A percentile compares a stretch with the other conserved stretches of the same genome.
Evolutionary conservation across 768 basidiomycete species (phyloP).

Genomic region (Serendipita vermifera): DNA sequence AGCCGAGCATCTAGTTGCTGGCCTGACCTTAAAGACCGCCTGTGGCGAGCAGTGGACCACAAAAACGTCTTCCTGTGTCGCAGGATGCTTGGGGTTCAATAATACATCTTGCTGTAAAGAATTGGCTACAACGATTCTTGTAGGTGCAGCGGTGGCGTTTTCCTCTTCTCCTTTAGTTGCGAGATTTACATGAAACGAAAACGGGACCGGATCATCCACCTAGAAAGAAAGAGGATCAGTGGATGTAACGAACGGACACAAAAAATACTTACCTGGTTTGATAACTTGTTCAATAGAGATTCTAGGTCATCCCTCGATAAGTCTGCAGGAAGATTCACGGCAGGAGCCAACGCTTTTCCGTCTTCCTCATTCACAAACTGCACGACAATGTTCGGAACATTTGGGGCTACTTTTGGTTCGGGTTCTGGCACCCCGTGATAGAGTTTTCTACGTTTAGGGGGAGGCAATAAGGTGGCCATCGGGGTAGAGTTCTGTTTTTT

Average conservation of each 20-base stretch:
- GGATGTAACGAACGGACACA: not conserved
- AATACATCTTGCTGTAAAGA: conserved; percentile 77
- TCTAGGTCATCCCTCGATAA: conserved; percentile 74
- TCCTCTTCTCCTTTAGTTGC: conserved; percentile 32
- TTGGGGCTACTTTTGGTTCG: conserved; percentile 26
- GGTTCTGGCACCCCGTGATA: conserved; percentile 64
- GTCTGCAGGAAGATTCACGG: conserved; percentile 81
- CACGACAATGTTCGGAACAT: conserved; percentile 63
- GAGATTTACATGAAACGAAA: conserved; percentile 73
- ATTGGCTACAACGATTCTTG: conserved; percentile 70
- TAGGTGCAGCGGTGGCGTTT: conserved; percentile 40
- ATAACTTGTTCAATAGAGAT: conserved; percentile 76
- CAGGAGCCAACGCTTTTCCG: conserved; percentile 66
- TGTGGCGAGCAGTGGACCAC: conserved; percentile 87
- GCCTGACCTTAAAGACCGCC: conserved; percentile 86
- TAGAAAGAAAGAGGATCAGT: not conserved
- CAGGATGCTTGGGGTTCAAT: conserved; percentile 41
- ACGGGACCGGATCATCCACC: conserved; percentile 82
- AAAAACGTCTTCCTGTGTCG: conserved; percentile 78
- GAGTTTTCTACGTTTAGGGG: conserved; percentile 76
- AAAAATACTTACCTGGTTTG: conserved; percentile 44
- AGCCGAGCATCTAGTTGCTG: conserved; percentile 87
- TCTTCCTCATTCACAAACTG: conserved; percentile 89
- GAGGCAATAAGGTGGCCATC: conserved; percentile 80
- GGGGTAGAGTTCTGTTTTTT: not conserved